Base-by-base conservation (phyloP, 1,139 yeast species). In the Meyerozyma carpophila region DNA sequence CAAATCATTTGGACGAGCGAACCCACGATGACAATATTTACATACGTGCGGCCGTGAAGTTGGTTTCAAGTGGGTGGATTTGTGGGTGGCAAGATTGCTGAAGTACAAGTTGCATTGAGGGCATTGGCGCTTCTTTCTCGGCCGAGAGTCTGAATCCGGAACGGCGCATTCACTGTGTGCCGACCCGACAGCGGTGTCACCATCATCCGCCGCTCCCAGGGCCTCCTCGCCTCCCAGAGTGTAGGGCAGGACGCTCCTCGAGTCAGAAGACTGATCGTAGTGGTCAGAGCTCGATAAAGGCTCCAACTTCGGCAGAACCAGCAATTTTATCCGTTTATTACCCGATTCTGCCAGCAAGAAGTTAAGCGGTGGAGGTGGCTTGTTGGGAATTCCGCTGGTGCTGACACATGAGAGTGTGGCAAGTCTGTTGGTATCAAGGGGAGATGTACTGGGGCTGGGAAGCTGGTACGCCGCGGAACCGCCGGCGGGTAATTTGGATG, bases 1-100 rank as follows among this genome's bases (percentile, higher is more conserved):
- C 50, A 90, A 67, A 63, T 90, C 97, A 60, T 90, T 90, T 37
- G 93, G 85, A 49, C 97, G 73, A 13, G 95, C 89, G 66, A 90
- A 90, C 2, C 95, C 95, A 45, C 96, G 77, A 41, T 77, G 74
- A 62, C 97, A 90, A 37, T 81, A 77, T 42, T 78, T 71, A 63
- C 97, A 90, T 41, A 81, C 71, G 59, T 84, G 91, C 0, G 95
- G 95, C 46, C 95, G 74, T 31, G 82, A 73, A 37, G 83, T 78
- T 25, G 86, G 86, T 44, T 82, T 81, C 43, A 85, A 62, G 60
- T 90, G 96, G 14, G 93, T 86, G 1, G 93, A 79, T 59, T 82
- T 81, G 63, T 90, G 96, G 5, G 96, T 88, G 27, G 94, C 89
- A 53, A 90, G 68, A 60, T 90, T 89, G 45, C 88, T 80, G 62